Evolutionary conservation across 1,284 basidiomycete species (phyloP), one percentile per base, ranked within the genome.

Genomic region (Coniferiporia sulphurascens): DNA sequence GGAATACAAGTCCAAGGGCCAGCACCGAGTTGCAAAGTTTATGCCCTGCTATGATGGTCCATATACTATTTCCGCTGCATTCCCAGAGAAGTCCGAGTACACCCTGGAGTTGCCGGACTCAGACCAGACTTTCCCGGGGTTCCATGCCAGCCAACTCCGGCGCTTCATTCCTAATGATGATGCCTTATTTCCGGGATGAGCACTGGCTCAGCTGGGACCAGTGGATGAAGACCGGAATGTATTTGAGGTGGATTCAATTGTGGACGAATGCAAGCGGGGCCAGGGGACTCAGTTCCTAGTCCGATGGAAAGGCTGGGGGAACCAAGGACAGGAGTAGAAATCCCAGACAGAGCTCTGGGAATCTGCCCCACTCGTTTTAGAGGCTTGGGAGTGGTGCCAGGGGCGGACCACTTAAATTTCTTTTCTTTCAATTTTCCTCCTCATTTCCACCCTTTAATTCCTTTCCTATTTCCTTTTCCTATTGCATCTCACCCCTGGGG

Each of bases 11-110:
- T 36, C 54, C 2, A 49, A 58, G 0, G 61, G 57, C 17, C 56
- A 66, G 13, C 57, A 64, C 5, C 53, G 65, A 12, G 55, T 68
- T 4, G 67, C 65, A 7, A 72, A 72, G 36, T 69, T 69, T 46
- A 64, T 72, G 62, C 65, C 70, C 0, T 43, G 65, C 0, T n/a
- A n/a, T n/a, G 68, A 72, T 38, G 65, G 70, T 0, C 68, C 68
- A 0, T 67, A 65, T 56, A 45, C 2, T 0, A 53, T 73, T 9
- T 60, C 52, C 0, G 43, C n/a, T 1, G 55, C 56, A 3, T 58
- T 69, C 38, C 54, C 55, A 0, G 61, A 70, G 27, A 58, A 55
- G 7, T 73, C 70, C 0, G 65, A 63, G 0, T 64, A 68, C 9
- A 68, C 64, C 0, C 55, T 72, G 0, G 63, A 66, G 9, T 19